Evolutionary conservation across 2,329 filamentous ascomycete genomes (phyloP).

Genomic region (Botryotinia calthae): DNA sequence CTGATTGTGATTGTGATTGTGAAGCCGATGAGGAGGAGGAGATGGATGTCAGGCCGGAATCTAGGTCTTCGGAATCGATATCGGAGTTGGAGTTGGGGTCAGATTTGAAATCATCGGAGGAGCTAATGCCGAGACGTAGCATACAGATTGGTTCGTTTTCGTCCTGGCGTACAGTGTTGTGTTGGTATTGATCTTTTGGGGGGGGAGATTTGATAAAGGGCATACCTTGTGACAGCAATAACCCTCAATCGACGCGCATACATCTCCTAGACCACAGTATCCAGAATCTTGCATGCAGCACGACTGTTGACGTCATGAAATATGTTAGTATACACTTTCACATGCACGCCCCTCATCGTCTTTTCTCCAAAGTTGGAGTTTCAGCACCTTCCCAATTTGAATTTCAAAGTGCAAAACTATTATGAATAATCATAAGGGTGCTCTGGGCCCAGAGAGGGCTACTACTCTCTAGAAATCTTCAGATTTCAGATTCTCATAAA

Average conservation of each 20-base stretch:
- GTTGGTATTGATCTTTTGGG: too few species aligned
- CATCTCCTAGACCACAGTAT: slow-evolving; percentile 26
- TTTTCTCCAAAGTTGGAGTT: not conserved
- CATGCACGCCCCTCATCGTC: not conserved
- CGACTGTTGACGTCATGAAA: slow-evolving; percentile 11
- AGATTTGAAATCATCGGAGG: too few species aligned
- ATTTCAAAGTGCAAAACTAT: not conserved
- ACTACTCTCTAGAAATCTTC: not conserved
- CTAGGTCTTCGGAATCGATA: not conserved
- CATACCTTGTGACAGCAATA: slow-evolving; percentile 29
- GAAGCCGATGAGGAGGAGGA: not conserved
- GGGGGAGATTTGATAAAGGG: not conserved
- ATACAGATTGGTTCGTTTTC: not conserved
- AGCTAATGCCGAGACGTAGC: not conserved
- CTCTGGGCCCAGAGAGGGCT: not conserved
- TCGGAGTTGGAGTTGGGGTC: not conserved
- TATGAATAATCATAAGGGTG: not conserved
- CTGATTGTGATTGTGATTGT: not conserved
- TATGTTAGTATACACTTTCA: not conserved
- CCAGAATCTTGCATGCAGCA: slow-evolving; percentile 27
- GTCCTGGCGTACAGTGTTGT: not conserved
- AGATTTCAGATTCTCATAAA: not conserved
- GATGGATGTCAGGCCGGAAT: not conserved
- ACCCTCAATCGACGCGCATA: slow-evolving; percentile 27
- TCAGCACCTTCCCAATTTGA: not conserved